Evolutionary conservation across 129 eudicot genomes (phyloP).

Genomic region (Lonicera japonica): DNA sequence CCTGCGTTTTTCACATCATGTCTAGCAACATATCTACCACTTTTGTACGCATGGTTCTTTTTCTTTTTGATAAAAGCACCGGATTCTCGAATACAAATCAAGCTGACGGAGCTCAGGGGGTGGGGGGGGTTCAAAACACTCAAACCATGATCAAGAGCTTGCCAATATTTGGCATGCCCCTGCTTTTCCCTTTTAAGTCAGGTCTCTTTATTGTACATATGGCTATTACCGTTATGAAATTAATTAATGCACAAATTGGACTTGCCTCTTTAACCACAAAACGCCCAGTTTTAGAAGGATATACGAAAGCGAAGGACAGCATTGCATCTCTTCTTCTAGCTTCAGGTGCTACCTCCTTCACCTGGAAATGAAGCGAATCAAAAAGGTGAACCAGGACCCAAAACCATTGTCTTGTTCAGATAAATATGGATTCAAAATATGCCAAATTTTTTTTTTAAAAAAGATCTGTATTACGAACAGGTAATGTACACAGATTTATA

Average conservation of each 20-base stretch:
- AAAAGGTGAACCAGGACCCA: background rate
- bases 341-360: constrained; percentile 89
- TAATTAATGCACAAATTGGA: background rate
- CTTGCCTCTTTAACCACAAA: constrained; percentile 71
- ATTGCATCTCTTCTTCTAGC: constrained; percentile 82
- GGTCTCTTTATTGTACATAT: too few species aligned
- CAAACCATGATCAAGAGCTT: background rate
- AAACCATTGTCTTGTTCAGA: background rate
- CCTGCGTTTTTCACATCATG: too few species aligned
- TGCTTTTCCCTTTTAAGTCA: too few species aligned
- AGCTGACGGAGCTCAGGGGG: too few species aligned
- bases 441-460: too few species aligned
- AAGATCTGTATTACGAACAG: background rate
- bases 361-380: constrained; percentile 36
- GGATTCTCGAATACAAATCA: too few species aligned
- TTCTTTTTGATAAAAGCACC: too few species aligned
- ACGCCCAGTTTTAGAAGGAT: constrained; percentile 69
- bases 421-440: background rate
- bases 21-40: too few species aligned
- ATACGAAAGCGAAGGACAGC: constrained; percentile 83
- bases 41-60: too few species aligned
- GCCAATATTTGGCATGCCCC: background rate
- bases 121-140: background rate
- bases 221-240: background rate
- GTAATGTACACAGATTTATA: background rate